Evolutionary conservation across 2,329 filamentous ascomycete species (phyloP), one percentile per base, ranked within the genome.

Genomic region (Cercospora sp.): DNA sequence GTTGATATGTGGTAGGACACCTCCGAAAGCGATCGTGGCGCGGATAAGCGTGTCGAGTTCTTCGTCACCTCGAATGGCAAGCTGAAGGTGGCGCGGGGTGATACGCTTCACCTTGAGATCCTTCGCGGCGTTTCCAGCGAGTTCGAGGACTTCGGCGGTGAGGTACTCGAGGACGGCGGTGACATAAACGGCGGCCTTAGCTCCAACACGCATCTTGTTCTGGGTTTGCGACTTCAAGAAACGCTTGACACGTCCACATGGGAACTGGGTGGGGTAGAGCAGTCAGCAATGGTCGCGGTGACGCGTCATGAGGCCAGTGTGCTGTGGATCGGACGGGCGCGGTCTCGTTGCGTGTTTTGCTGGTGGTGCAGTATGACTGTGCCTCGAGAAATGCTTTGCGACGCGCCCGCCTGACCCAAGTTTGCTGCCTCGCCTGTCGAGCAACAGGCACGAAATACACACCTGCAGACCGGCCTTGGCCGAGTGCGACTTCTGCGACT

Each of bases 101-200:
- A 99, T 99, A 91, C 95, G 94, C 74, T 94, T 99, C 91, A 98
- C 98, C 92, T 99, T 99, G 90, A 98, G 97, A 86, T 99, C 95
- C 78, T 95, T 94, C 73, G 95, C 95, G 79, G 95, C 95, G 84
- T 99, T 99, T 78, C 95, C 95, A 82, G 95, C 95, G 85, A 99
- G 86, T 86, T 99, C 95, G 80, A 99, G 93, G 77, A 99, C 97
- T 87, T 99, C 95, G 75, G 95, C 95, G 76, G 95, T 94, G 69
- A 99, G 91, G 82, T 99, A 99, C 86, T 99, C 95, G 61, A 99
- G 93, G 66, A 99, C 95, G 66, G 95, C 95, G 61, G 95, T 98
- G 71, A 98, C 93, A 81, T 99, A 99, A 77, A 99, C 95, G 74
- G 95, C 94, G 73, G 95, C 95, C 87, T 98, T 98, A 79, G 94